These are phyloP conservation scores for Diaporthe caulivora DNA, from an alignment of 2,329 filamentous ascomycete genomes.

Conservation along the genomic window DNA sequence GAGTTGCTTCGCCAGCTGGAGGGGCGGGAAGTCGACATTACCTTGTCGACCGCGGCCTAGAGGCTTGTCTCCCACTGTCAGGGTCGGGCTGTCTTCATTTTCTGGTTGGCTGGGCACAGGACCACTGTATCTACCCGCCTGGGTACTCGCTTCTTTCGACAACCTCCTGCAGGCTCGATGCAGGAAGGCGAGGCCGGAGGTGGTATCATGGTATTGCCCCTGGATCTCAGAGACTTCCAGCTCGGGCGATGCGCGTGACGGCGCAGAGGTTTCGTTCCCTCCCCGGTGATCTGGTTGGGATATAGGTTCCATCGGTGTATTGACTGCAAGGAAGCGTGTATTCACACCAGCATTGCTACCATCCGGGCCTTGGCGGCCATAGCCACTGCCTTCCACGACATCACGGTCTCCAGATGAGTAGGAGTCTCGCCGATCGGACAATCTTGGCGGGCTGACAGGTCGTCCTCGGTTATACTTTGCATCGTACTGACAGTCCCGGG, in stretches of 20 bases:
- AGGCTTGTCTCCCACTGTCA: slow-evolving; percentile 23
- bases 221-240: slow-evolving; percentile 54
- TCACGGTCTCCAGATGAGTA: slow-evolving; percentile 21
- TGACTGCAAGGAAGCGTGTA: slow-evolving; percentile 6
- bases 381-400: neutral
- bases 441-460: slow-evolving; percentile 51
- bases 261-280: slow-evolving; percentile 19
- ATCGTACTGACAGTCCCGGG: slow-evolving; percentile 50
- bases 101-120: slow-evolving; percentile 44
- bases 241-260: slow-evolving; percentile 47
- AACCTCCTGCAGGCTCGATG: slow-evolving; percentile 41
- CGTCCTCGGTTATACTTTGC: slow-evolving; percentile 52
- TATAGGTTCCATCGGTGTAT: neutral
- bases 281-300: neutral
- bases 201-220: slow-evolving; percentile 67
- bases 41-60: slow-evolving; percentile 43
- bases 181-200: slow-evolving; percentile 68
- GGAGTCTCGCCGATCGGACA: slow-evolving; percentile 21
- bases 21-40: slow-evolving; percentile 5
- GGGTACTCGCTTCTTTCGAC: slow-evolving; percentile 9
- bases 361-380: slow-evolving; percentile 19
- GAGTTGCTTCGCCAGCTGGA: neutral
- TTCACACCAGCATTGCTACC: slow-evolving; percentile 2
- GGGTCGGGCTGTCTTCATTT: slow-evolving; percentile 11
- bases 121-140: neutral